Evolutionary conservation across 345 rosid genomes (phyloP).

Genomic region (Camelina hispida): DNA sequence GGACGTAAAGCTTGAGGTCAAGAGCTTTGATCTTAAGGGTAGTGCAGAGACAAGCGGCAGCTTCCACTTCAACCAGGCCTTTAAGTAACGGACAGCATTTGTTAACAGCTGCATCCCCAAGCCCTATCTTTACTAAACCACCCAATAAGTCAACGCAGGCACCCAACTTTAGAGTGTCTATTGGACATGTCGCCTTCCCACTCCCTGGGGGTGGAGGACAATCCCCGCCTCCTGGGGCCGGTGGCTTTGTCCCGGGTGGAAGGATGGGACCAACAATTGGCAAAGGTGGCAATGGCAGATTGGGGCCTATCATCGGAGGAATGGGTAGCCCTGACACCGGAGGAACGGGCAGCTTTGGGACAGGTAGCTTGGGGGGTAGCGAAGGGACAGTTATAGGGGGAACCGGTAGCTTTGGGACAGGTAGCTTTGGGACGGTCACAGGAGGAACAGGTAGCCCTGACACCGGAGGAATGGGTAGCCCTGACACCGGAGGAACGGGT

Average conservation of each 20-base stretch:
- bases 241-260: slow-evolving; percentile 42
- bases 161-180: slow-evolving; percentile 81
- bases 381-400: neutral
- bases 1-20: slow-evolving; percentile 78
- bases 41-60: slow-evolving; percentile 92
- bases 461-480: slow-evolving; percentile 33
- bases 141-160: slow-evolving; percentile 93
- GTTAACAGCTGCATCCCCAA: slow-evolving; percentile 80
- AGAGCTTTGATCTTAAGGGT: slow-evolving; percentile 87
- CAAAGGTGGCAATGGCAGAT: slow-evolving; percentile 42
- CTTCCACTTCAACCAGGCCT: slow-evolving; percentile 84
- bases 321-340: neutral
- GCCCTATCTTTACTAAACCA: slow-evolving; percentile 78
- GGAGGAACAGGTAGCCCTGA: slow-evolving; percentile 14
- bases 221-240: slow-evolving; percentile 32
- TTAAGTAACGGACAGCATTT: slow-evolving; percentile 81
- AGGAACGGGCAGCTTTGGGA: slow-evolving; percentile 28
- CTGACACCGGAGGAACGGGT: slow-evolving; percentile 1
- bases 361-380: neutral
- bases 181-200: slow-evolving; percentile 62
- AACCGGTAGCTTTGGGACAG: neutral
- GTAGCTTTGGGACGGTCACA: slow-evolving; percentile 1
- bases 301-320: slow-evolving; percentile 32
- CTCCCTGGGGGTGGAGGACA: slow-evolving; percentile 50
- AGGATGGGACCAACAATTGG: slow-evolving; percentile 38